Percentiles rank a stretch among this genome's conserved stretches.
These are phyloP conservation scores for Sapria himalayana DNA, from an alignment of 345 rosid genomes.

Conservation along the genomic window DNA sequence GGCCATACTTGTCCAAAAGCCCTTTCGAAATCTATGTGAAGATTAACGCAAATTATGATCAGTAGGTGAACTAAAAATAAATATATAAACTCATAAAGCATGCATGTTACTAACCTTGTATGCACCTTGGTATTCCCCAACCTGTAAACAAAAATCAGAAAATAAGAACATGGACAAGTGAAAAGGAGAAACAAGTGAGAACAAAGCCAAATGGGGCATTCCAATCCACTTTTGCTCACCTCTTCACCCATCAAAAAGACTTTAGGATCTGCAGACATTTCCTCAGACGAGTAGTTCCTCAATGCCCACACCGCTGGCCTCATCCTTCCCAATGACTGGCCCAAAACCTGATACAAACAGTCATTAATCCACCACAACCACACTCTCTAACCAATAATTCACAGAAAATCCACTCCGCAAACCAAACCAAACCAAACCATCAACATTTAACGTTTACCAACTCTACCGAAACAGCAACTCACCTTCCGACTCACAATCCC, in stretches of 20 bases:
- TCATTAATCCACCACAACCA: no score
- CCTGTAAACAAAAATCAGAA: conserved; percentile 26
- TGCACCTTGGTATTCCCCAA: conserved; percentile 98
- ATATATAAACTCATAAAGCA: not conserved
- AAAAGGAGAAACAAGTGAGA: conserved; percentile 3
- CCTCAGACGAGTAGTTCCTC: no score
- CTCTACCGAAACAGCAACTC: no score
- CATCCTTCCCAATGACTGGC: no score
- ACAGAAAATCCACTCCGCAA: no score
- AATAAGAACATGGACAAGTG: conserved; percentile 3
- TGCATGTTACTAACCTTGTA: conserved; percentile 74
- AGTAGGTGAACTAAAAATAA: not conserved
- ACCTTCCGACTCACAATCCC: no score
- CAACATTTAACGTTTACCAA: no score
- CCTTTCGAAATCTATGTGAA: conserved; percentile 45
- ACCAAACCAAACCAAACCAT: no score
- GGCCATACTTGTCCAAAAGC: conserved; percentile 74
- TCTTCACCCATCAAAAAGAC: conserved; percentile 92
- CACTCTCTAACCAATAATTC: no score
- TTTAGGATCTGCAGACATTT: conserved; percentile 87
- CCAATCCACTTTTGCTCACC: conserved; percentile 16
- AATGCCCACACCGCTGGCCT: no score
- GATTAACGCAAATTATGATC: not conserved
- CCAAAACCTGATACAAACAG: no score
- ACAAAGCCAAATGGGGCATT: not conserved